phyloP scores from a whole-genome alignment of 2,329 filamentous ascomycete species.

The Aspergillus glaucus region DNA sequence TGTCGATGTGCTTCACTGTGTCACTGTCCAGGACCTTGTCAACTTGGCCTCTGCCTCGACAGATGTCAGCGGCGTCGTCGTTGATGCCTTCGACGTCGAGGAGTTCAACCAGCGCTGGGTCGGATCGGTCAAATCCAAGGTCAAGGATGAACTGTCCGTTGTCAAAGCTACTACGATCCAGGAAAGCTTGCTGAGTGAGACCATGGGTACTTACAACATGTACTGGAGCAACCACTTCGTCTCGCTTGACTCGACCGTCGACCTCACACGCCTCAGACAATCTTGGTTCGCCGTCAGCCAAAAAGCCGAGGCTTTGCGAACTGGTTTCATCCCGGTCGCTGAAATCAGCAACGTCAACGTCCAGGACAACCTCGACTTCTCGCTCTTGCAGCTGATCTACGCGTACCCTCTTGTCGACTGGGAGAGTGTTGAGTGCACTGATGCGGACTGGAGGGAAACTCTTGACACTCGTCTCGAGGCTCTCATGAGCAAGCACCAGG shows the following conservation, averaged over 20 bases:
- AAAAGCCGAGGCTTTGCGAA: constrained; percentile 31
- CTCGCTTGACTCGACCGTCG: constrained; percentile 20
- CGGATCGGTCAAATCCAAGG: constrained; percentile 6
- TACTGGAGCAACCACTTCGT: constrained; percentile 39
- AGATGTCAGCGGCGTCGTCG: not conserved
- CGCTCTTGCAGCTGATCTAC: constrained; percentile 25
- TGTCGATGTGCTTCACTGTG: constrained; percentile 23
- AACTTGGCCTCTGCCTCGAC: constrained; percentile 5
- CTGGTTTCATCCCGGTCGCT: constrained; percentile 29
- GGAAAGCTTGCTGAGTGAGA: constrained; percentile 36
- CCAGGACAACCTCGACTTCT: constrained; percentile 10
- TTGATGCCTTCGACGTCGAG: constrained; percentile 12
- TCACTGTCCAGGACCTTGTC: constrained; percentile 22
- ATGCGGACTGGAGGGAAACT: constrained; percentile 9
- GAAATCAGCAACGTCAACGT: constrained; percentile 9
- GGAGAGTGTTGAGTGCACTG: constrained; percentile 12
- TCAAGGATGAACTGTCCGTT: constrained; percentile 15
- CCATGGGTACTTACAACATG: constrained; percentile 47
- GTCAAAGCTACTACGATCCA: constrained; percentile 31
- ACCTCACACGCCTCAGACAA: constrained; percentile 21
- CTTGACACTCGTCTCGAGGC: constrained; percentile 14
- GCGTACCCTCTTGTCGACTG: constrained; percentile 20
- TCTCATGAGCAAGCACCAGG: constrained; percentile 21
- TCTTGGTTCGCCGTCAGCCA: constrained; percentile 28
- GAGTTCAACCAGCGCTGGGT: constrained; percentile 19